These are phyloP conservation scores for Podaxis rugospora DNA, from an alignment of 768 basidiomycete genomes.

Conservation along the genomic window DNA sequence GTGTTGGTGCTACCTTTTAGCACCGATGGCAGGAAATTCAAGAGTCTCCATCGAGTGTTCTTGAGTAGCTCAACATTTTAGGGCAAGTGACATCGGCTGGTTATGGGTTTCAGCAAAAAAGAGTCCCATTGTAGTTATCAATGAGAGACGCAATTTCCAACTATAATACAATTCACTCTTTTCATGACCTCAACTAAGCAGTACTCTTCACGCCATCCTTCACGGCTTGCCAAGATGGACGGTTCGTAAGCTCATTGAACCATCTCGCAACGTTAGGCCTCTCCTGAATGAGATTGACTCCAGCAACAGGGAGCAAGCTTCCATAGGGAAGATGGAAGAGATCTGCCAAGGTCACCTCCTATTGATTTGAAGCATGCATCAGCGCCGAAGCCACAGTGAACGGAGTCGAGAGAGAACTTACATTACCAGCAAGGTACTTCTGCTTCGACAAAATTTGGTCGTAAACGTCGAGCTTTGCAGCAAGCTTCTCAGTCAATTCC, in stretches of 20 bases:
- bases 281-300: conserved; percentile 25
- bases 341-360: conserved; percentile 50
- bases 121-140: too few species aligned
- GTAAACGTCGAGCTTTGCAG: conserved; percentile 46
- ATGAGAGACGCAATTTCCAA: background rate
- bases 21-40: too few species aligned
- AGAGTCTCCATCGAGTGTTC: too few species aligned
- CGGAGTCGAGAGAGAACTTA: conserved; percentile 14
- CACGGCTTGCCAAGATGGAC: conserved; percentile 46
- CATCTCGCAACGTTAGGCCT: conserved; percentile 41
- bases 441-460: conserved; percentile 53
- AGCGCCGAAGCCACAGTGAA: background rate
- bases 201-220: conserved; percentile 30
- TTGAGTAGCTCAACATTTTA: too few species aligned
- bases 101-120: too few species aligned
- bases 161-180: background rate
- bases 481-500: conserved; percentile 23
- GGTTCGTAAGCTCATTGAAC: conserved; percentile 30
- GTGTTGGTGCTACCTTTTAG: too few species aligned
- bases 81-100: too few species aligned
- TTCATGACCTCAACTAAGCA: background rate
- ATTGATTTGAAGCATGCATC: background rate
- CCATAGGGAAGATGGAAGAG: conserved; percentile 51
- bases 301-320: conserved; percentile 15
- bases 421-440: conserved; percentile 54